Evolutionary conservation across 345 rosid genomes (phyloP).

Genomic region (Dimocarpus longan): DNA sequence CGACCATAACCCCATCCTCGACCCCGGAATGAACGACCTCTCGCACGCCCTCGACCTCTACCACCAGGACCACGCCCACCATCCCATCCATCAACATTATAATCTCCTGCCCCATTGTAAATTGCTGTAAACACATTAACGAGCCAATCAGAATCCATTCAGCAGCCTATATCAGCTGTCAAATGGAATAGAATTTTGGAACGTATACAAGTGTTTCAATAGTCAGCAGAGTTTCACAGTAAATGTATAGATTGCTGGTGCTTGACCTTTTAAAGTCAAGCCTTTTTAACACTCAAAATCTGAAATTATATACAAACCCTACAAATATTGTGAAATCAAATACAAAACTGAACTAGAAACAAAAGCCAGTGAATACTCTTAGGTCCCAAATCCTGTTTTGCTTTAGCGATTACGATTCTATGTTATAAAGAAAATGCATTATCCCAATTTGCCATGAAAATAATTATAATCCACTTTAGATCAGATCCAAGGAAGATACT

Average conservation of each 20-base stretch:
- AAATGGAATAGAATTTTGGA: not conserved
- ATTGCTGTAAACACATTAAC: slow-evolving; percentile 24
- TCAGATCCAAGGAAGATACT: not conserved
- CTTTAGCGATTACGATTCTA: not conserved
- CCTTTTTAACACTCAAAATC: not conserved
- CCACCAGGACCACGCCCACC: slow-evolving; percentile 32
- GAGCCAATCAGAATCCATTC: slow-evolving; percentile 8
- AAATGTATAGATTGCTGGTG: not conserved
- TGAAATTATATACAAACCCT: not conserved
- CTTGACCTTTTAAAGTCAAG: not conserved
- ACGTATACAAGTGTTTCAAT: not conserved
- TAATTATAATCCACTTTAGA: not conserved
- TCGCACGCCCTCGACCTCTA: slow-evolving; percentile 35
- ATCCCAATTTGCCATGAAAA: not conserved
- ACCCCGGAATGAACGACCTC: slow-evolving; percentile 31
- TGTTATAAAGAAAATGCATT: not conserved
- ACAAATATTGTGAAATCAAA: not conserved
- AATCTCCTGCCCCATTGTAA: slow-evolving; percentile 27
- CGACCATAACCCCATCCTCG: slow-evolving; percentile 36
- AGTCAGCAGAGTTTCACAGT: not conserved
- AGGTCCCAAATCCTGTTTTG: not conserved
- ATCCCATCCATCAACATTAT: slow-evolving; percentile 31
- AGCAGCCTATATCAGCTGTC: not conserved
- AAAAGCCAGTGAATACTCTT: not conserved
- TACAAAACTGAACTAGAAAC: not conserved